Evolutionary conservation across 1,284 basidiomycete species (phyloP), one percentile per base, ranked within the genome.

Genomic region (Papiliotrema nemorosa): DNA sequence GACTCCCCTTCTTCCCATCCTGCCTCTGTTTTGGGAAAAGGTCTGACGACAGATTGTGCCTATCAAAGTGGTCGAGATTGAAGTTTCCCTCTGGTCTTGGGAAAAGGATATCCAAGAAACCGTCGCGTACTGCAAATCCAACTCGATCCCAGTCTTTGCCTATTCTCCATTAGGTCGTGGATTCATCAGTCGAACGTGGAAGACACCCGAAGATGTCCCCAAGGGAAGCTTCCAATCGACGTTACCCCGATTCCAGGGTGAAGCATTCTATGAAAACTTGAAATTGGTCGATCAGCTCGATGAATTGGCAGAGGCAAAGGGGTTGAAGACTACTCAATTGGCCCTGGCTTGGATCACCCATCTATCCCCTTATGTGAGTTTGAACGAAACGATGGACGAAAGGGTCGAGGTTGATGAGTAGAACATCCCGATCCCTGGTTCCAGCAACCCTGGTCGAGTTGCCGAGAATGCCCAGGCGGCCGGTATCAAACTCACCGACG

Each of bases 11-110:
- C 36, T n/a, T 34, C 25, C 24, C 16, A 12, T 46, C 31, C 20
- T 45, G 10, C 26, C n/a, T 35, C 6, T 33, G 5, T 36, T 16
- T 44, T 13, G 14, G 13, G 20, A 18, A 20, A 16, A 27, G 29
- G 25, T 44, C 12, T n/a, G 21, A 18, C 25, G n/a, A 20, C 44
- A 80, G 79, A 71, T 80, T 26, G 72, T 76, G 33, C 78, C 77
- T 3, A 76, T 82, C 45, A 72, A 77, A n/a, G 67, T 76, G 5
- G 77, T 80, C 24, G 81, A 93, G 67, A 84, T 93, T 49, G 86
- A 92, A 83, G 77, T 90, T 6, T 88, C 91, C 64, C 88, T 89
- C 0, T 83, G 86, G 59, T 90, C 87, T 72, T 88, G 90, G 63
- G 88, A 90, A 55, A 77, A 77, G 38, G 80, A 83, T 9, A 88